These are phyloP conservation scores for Orychophragmus violaceus DNA, from an alignment of 345 rosid species.

Conservation along the genomic window DNA sequence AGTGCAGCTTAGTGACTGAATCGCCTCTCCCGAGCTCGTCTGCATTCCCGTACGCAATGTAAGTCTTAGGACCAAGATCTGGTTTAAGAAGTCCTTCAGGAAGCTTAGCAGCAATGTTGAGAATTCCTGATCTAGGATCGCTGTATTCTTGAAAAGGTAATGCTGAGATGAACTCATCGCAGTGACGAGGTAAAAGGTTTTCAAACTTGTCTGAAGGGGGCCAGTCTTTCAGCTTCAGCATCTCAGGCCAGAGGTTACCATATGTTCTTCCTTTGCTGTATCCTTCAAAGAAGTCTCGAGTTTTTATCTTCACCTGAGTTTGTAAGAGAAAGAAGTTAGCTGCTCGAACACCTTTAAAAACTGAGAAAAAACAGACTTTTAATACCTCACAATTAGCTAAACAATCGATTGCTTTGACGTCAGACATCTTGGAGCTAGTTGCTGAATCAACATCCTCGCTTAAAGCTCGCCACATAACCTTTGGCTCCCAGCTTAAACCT, in stretches of 20 bases:
- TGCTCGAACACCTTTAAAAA: background rate
- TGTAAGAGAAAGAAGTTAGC: background rate
- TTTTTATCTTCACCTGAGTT: constrained; percentile 62
- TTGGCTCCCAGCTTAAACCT: constrained; percentile 94
- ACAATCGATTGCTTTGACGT: constrained; percentile 78
- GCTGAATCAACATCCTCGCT: constrained; percentile 45
- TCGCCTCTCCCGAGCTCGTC: constrained; percentile 98
- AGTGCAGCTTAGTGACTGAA: constrained; percentile 90
- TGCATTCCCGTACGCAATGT: constrained; percentile 71
- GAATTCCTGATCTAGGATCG: constrained; percentile 74
- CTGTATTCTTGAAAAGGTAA: constrained; percentile 81
- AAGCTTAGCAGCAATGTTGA: constrained; percentile 75
- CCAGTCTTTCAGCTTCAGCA: constrained; percentile 97
- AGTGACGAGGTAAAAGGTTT: constrained; percentile 86
- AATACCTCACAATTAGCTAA: constrained; percentile 71
- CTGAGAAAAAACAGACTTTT: background rate
- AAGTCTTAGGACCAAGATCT: constrained; percentile 94
- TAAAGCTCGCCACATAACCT: constrained; percentile 92
- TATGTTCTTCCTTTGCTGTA: constrained; percentile 72
- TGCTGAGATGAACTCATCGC: constrained; percentile 78
- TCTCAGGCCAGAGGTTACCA: constrained; percentile 83
- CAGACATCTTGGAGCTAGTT: constrained; percentile 46
- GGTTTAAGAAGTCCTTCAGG: constrained; percentile 65
- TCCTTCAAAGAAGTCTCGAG: constrained; percentile 70
- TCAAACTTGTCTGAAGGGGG: constrained; percentile 93